A percentile compares a stretch with the other conserved stretches of the same genome.
phyloP scores from a whole-genome alignment of 495 filamentous ascomycete species.

The Neurospora sp. region DNA sequence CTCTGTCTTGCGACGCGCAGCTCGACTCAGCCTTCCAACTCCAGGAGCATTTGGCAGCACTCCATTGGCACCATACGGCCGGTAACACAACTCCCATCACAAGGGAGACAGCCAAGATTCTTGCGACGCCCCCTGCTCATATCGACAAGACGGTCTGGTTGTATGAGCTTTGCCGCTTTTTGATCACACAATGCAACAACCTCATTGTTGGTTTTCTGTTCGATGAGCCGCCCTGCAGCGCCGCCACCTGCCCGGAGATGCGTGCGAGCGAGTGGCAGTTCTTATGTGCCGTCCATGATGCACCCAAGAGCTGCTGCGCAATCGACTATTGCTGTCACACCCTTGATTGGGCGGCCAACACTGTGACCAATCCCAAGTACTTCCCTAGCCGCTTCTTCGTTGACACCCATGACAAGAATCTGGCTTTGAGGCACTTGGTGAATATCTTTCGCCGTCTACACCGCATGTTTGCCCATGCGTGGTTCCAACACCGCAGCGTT shows the following conservation, averaged over 20 bases:
- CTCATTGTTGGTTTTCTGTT: constrained; percentile 86
- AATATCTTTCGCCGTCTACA: constrained; percentile 93
- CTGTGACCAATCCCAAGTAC: constrained; percentile 78
- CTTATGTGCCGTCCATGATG: constrained; percentile 92
- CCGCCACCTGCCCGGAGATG: constrained; percentile 90
- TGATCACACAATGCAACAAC: constrained; percentile 85
- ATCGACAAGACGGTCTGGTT: constrained; percentile 86
- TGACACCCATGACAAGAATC: constrained; percentile 47
- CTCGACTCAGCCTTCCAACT: constrained; percentile 95
- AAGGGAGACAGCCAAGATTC: constrained; percentile 56
- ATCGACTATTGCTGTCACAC: constrained; percentile 99
- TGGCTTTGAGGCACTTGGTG: constrained; percentile 70
- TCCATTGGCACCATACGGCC: constrained; percentile 71
- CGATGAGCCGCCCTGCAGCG: constrained; percentile 78
- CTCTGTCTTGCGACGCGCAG: constrained; percentile 25
- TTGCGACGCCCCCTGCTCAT: constrained; percentile 69
- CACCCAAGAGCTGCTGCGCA: constrained; percentile 89
- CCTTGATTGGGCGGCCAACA: constrained; percentile 90
- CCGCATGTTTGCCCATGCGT: constrained; percentile 94
- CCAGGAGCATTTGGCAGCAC: constrained; percentile 93
- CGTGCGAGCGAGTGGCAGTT: constrained; percentile 98
- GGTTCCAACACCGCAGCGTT: constrained; percentile 93
- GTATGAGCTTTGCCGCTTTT: constrained; percentile 92
- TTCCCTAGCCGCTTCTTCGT: constrained; percentile 84
- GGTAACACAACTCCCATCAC: constrained; percentile 57